Evolutionary conservation across 23 red algal species (phyloP).

Genomic region (Gracilaria gracilis): DNA sequence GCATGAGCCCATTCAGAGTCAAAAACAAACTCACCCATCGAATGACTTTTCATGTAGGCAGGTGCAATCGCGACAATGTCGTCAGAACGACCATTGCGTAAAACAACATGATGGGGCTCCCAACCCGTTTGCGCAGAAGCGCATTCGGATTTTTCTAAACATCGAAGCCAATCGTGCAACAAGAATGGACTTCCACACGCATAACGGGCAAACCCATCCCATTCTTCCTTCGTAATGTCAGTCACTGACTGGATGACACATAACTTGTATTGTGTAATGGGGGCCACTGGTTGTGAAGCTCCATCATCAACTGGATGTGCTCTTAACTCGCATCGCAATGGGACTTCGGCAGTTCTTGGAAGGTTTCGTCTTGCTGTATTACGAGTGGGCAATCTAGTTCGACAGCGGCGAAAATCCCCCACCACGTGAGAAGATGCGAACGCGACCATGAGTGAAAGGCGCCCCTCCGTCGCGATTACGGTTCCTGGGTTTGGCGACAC

Average conservation of each 20-base stretch:
- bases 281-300: not conserved
- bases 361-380: not conserved
- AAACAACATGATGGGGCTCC: slow-evolving; percentile 73
- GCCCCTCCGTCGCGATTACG: not conserved
- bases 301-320: not conserved
- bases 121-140: slow-evolving; percentile 62
- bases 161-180: slow-evolving; percentile 74
- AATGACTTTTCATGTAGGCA: slow-evolving; percentile 81
- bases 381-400: not conserved
- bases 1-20: slow-evolving; percentile 86
- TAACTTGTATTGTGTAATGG: slow-evolving; percentile 6
- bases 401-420: not conserved
- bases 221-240: slow-evolving; percentile 24
- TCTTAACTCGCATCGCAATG: not conserved
- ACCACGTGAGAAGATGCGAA: not conserved
- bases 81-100: slow-evolving; percentile 26
- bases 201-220: slow-evolving; percentile 43
- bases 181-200: slow-evolving; percentile 69
- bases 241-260: slow-evolving; percentile 35
- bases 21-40: slow-evolving; percentile 94
- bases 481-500: not conserved
- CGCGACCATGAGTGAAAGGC: not conserved
- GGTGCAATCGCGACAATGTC: slow-evolving; percentile 68
- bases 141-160: slow-evolving; percentile 81
- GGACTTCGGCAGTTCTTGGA: not conserved